Evolutionary conservation across 192 early-diverging fungal genomes (phyloP).

Genomic region (Linnemannia exigua): DNA sequence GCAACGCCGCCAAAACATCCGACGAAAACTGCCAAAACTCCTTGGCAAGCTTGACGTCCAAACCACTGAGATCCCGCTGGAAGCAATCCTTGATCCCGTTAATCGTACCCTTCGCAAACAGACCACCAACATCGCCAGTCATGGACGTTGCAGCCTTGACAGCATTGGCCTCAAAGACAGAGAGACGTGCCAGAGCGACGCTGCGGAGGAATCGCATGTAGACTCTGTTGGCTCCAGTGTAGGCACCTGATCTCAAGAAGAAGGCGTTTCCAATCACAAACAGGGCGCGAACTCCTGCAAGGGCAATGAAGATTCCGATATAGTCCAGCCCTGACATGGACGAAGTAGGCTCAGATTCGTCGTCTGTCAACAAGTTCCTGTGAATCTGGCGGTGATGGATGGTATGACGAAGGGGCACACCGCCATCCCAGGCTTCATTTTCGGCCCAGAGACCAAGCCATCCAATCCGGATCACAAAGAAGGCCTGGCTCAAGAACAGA

Average conservation of each 20-base stretch:
- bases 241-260: conserved; percentile 34
- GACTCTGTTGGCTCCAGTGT: conserved; percentile 33
- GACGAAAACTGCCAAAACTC: conserved; percentile 54
- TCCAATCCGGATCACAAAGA: conserved; percentile 47
- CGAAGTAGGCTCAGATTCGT: background rate
- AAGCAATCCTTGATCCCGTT: conserved; percentile 46
- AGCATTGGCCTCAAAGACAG: conserved; percentile 41
- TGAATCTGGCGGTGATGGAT: conserved; percentile 5
- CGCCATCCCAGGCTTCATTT: conserved; percentile 41
- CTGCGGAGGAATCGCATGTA: conserved; percentile 33
- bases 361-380: background rate
- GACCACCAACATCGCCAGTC: conserved; percentile 42
- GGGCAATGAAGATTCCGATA: conserved; percentile 24
- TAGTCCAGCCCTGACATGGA: conserved; percentile 21
- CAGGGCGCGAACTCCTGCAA: conserved; percentile 30
- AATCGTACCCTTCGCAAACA: conserved; percentile 45
- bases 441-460: conserved; percentile 52
- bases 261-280: conserved; percentile 50
- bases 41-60: conserved; percentile 53
- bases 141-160: conserved; percentile 33
- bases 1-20: conserved; percentile 26
- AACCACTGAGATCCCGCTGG: conserved; percentile 42
- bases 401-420: conserved; percentile 20
- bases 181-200: conserved; percentile 33
- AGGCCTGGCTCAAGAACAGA: conserved; percentile 41